Percentiles rank a stretch among this genome's conserved stretches.
Evolutionary conservation across 345 rosid genomes (phyloP).

Genomic region (Brassica cretica): DNA sequence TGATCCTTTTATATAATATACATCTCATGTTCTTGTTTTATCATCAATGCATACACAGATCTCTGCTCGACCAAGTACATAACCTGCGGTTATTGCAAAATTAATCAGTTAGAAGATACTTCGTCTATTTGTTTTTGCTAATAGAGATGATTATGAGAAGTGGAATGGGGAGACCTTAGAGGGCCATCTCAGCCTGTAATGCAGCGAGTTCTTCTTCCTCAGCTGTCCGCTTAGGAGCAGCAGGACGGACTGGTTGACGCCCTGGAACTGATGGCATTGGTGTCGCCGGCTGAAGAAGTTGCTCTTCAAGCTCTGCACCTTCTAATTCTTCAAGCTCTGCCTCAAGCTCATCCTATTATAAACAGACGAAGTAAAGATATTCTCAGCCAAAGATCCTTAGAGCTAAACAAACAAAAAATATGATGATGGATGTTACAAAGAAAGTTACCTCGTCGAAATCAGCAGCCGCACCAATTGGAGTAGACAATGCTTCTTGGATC

Average conservation of each 20-base stretch:
- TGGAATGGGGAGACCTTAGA: slow-evolving; percentile 45
- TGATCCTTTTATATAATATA: slow-evolving; percentile 31
- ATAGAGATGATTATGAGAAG: slow-evolving; percentile 1
- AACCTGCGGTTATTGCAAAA: slow-evolving; percentile 22
- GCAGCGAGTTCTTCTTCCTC: slow-evolving; percentile 97
- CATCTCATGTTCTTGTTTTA: slow-evolving; percentile 31
- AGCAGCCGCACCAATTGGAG: slow-evolving; percentile 72
- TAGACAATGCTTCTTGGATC: slow-evolving; percentile 81
- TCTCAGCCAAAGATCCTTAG: not conserved
- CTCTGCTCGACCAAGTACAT: slow-evolving; percentile 8
- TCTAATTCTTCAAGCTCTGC: slow-evolving; percentile 92
- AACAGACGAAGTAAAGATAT: too few species aligned
- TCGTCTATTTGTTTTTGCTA: not conserved
- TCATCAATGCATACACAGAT: slow-evolving; percentile 33
- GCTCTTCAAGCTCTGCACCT: slow-evolving; percentile 87
- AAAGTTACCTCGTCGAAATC: slow-evolving; percentile 93
- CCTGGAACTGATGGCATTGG: slow-evolving; percentile 71
- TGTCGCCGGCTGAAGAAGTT: slow-evolving; percentile 87
- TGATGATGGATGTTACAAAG: too few species aligned
- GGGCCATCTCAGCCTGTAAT: slow-evolving; percentile 96
- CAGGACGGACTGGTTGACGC: slow-evolving; percentile 59
- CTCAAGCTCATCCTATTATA: slow-evolving; percentile 85
- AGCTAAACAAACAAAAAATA: too few species aligned
- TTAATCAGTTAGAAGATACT: not conserved
- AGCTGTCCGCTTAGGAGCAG: slow-evolving; percentile 56